Evolutionary conservation across 495 filamentous ascomycete species (phyloP).

Genomic region (Penicillium daleae): DNA sequence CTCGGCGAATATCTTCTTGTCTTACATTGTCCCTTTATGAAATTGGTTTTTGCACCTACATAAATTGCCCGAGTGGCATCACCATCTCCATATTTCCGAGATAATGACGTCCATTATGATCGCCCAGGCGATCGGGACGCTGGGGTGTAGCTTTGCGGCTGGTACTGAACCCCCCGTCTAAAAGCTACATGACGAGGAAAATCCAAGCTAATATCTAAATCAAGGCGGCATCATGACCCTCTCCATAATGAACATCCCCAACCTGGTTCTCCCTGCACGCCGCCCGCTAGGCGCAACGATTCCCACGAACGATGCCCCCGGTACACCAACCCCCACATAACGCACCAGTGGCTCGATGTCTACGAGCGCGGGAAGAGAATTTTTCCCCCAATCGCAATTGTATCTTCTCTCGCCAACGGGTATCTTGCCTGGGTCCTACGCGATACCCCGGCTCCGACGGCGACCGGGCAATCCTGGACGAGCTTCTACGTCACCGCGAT

Average conservation of each 20-base stretch:
- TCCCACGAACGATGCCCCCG: conserved; percentile 14
- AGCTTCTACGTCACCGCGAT: conserved; percentile 30
- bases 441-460: conserved; percentile 12
- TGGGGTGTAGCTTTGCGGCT: conserved; percentile 33
- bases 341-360: conserved; percentile 38
- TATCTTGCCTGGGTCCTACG: conserved; percentile 35
- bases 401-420: conserved; percentile 33
- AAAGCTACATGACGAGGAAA: too few species aligned
- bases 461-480: conserved; percentile 17
- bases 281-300: conserved; percentile 22
- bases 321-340: conserved; percentile 26
- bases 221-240: conserved; percentile 32
- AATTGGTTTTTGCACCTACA: background rate
- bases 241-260: conserved; percentile 31
- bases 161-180: conserved; percentile 17
- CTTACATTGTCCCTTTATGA: background rate
- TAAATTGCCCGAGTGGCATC: background rate
- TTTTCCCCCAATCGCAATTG: conserved; percentile 25
- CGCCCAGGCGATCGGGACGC: conserved; percentile 32
- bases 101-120: conserved; percentile 23
- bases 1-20: background rate
- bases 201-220: conserved; percentile 1
- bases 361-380: conserved; percentile 33
- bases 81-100: background rate
- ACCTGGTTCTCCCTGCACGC: conserved; percentile 27